These are phyloP conservation scores for Suillus sp. DNA, from an alignment of 768 basidiomycete genomes.

Conservation along the genomic window DNA sequence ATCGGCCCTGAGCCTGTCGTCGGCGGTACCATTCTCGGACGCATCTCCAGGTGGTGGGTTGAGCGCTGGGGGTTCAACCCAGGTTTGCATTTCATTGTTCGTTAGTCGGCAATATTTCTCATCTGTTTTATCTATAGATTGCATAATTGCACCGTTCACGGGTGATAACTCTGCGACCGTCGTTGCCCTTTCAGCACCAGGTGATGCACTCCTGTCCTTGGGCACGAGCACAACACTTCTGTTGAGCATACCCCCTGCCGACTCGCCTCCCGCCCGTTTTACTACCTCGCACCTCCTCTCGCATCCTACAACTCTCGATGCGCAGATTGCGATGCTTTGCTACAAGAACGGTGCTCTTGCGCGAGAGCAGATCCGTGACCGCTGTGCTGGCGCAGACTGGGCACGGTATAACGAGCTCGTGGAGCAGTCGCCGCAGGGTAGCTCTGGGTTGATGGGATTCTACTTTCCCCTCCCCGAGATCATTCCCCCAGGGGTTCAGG, in stretches of 20 bases:
- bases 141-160: conserved; percentile 80
- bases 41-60: conserved; percentile 69
- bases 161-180: conserved; percentile 91
- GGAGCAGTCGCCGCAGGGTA: conserved; percentile 54
- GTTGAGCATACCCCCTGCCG: conserved; percentile 69
- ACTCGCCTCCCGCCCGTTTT: conserved; percentile 64
- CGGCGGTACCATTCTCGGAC: conserved; percentile 69
- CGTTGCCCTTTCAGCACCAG: conserved; percentile 69
- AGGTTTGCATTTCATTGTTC: conserved; percentile 39
- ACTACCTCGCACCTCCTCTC: conserved; percentile 76
- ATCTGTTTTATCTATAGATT: conserved; percentile 45
- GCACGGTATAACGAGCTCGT: conserved; percentile 67
- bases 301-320: conserved; percentile 61
- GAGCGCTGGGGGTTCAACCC: conserved; percentile 73
- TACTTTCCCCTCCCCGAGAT: conserved; percentile 89
- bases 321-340: conserved; percentile 88
- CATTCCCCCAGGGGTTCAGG: conserved; percentile 76
- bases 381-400: conserved; percentile 65
- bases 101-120: neutral
- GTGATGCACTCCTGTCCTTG: conserved; percentile 82
- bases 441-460: conserved; percentile 63
- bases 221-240: conserved; percentile 90
- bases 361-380: conserved; percentile 74
- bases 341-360: conserved; percentile 89
- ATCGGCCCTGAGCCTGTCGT: conserved; percentile 77